Evolutionary conservation across 1,284 basidiomycete species (phyloP), one percentile per base, ranked within the genome.

Genomic region (Ustilago lituana): DNA sequence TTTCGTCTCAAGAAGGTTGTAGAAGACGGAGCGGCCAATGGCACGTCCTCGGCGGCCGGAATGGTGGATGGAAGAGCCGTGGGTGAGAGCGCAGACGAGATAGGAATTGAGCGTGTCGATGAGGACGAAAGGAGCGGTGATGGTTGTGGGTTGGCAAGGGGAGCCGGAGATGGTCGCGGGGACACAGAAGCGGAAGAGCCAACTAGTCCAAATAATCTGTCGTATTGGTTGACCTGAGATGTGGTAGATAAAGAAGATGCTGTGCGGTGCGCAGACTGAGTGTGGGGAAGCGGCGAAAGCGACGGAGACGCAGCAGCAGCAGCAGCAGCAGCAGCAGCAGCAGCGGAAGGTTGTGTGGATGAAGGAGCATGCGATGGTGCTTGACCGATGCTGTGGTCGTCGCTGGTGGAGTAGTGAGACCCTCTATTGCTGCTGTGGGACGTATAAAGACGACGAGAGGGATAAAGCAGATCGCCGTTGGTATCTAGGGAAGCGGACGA

Each of bases 341-440:
- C 17, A 36, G 53, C 32, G 26, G 39, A 47, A 19, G 26, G 31
- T 15, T 10, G 26, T 6, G 29, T 23, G 19, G 45, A 45, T 14
- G 46, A 32, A 15, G 43, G 17, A 20, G 48, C n/a, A 44, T 45
- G 62, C 4, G 43, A 39, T 19, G 62, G 62, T 3, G 62, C 55
- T n/a, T 56, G 32, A 14, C 58, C 57, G 14, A 67, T 56, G 33
- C 53, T 43, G n/a, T 53, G 57, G 5, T 52, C 40, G 37, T 67
- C 57, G 17, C 44, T 39, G 17, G 45, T 26, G 4, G 57, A 59
- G 39, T 57, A 61, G 36, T 44, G 47, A 2, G 63, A 54, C 0
- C 38, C 29, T 33, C 53, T 38, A 20, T 36, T 48, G 29, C 22
- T 41, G 17, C 32, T 38, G 23, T 36, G 31, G 31, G 19, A 29